Base-by-base conservation (phyloP, 1,284 basidiomycete species). In the Phaffia rhodozyma region DNA sequence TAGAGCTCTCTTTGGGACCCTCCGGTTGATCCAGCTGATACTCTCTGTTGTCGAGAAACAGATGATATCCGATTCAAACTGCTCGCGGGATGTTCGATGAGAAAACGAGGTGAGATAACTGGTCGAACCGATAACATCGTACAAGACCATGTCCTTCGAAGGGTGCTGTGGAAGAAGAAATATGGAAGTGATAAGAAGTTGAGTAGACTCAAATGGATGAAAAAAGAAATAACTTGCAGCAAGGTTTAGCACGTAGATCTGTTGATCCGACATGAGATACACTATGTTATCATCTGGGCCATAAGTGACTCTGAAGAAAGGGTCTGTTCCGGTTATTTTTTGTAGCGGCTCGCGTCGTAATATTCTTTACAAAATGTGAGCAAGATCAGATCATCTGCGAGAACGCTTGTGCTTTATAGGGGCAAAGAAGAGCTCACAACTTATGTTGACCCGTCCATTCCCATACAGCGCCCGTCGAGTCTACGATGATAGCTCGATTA, bases 41-140 rank as follows among this genome's bases (percentile, higher is more conserved):
- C 54, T 23, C 49, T 65, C 58, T 20, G 63, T 65, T 18, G 57
- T 57, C n/a, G 58, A 60, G 18, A 65, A 49, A 27, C 58, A 59
- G 13, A 60, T 54, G 1, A 65, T 34, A 25, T 38, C 34, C 1
- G 49, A 43, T 11, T 54, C 25, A 27, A 54, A 65, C 49, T 32
- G 53, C 27, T 52, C 53, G 2, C n/a, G 55, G 18, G 47, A 32
- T 25, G 50, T 52, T 34, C 29, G 27, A 34, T 48, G 63, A 13
- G 60, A 58, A 29, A 65, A 50, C 1, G 63, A 65, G 23, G 58
- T 65, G 38, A 65, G 54, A 27, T 50, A 23, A 1, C 58, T 34
- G 5, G 63, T 60, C 32, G 63, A 60, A 7, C 29, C 51, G 1
- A 30, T 23, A 21, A 65, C 27, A 29, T 60, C 59, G 34, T 60